phyloP scores from a whole-genome alignment of 768 basidiomycete species.

The Hericium erinaceus region DNA sequence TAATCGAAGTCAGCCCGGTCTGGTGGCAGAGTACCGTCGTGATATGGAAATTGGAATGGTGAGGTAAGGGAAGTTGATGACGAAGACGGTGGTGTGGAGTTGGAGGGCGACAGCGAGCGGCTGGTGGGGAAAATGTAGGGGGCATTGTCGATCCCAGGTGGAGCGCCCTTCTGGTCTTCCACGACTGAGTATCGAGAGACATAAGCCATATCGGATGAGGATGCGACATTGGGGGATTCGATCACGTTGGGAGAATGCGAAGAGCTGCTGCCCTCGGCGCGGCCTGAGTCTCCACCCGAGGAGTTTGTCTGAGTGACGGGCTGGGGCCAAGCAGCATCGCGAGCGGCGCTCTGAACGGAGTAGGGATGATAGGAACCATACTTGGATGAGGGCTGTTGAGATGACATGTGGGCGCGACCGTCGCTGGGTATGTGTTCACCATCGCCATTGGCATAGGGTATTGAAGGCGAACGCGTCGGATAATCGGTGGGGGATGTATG shows the following conservation, averaged over 20 bases:
- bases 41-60: slow-evolving; percentile 58
- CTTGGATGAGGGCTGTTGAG: slow-evolving; percentile 37
- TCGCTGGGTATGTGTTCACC: slow-evolving; percentile 21
- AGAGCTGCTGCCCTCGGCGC: slow-evolving; percentile 31
- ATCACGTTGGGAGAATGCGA: slow-evolving; percentile 44
- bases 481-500: slow-evolving; percentile 30
- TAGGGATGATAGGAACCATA: slow-evolving; percentile 38
- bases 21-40: slow-evolving; percentile 41
- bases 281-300: slow-evolving; percentile 33
- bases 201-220: slow-evolving; percentile 39
- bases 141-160: slow-evolving; percentile 35
- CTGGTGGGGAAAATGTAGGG: slow-evolving; percentile 57
- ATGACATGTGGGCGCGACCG: slow-evolving; percentile 16
- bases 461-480: slow-evolving; percentile 38
- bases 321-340: slow-evolving; percentile 21
- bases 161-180: slow-evolving; percentile 49
- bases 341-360: slow-evolving; percentile 13
- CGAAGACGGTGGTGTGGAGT: slow-evolving; percentile 53
- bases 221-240: slow-evolving; percentile 47
- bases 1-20: slow-evolving; percentile 61
- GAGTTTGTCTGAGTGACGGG: slow-evolving; percentile 23
- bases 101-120: slow-evolving; percentile 59
- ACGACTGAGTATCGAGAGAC: slow-evolving; percentile 30
- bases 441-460: slow-evolving; percentile 28
- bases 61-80: slow-evolving; percentile 54